Evolutionary conservation across 2,329 filamentous ascomycete genomes (phyloP).

Genomic region (Pseudogymnoascus sp.): DNA sequence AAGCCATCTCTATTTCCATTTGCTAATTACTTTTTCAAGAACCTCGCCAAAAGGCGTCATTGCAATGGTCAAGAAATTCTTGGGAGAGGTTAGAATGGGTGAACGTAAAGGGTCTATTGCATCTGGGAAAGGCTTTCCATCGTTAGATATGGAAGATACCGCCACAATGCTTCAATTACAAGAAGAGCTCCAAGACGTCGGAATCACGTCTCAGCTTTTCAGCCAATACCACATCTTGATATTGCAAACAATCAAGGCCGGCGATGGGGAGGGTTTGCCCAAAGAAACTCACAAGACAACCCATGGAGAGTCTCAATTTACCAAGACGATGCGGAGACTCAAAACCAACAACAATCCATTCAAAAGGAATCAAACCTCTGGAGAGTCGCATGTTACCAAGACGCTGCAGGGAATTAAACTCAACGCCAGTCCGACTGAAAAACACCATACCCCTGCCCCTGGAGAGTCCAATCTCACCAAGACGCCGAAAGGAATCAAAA

Average conservation of each 20-base stretch:
- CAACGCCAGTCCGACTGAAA: background rate
- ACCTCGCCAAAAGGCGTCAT: background rate
- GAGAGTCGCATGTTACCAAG: background rate
- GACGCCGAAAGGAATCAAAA: background rate
- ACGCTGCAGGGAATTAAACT: background rate
- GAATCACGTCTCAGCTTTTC: background rate
- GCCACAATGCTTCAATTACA: background rate
- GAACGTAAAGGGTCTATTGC: background rate
- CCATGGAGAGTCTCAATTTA: background rate
- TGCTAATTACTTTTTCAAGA: background rate
- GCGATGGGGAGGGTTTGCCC: background rate
- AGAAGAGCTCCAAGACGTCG: background rate
- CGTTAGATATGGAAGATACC: background rate
- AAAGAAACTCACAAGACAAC: background rate
- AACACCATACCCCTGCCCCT: background rate
- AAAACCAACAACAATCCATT: background rate
- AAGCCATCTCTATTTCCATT: background rate
- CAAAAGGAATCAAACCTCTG: too few relatives aligned
- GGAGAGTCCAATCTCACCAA: background rate
- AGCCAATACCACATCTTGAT: background rate
- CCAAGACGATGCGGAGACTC: background rate
- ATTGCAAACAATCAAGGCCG: background rate
- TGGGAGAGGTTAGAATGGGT: background rate
- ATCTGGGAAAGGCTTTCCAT: background rate
- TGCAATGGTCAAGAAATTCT: background rate